Percentiles rank a stretch among this genome's conserved stretches.
These are phyloP conservation scores for Lichtheimia corymbifera DNA, from an alignment of 371 early-diverging fungal species.

Conservation along the genomic window DNA sequence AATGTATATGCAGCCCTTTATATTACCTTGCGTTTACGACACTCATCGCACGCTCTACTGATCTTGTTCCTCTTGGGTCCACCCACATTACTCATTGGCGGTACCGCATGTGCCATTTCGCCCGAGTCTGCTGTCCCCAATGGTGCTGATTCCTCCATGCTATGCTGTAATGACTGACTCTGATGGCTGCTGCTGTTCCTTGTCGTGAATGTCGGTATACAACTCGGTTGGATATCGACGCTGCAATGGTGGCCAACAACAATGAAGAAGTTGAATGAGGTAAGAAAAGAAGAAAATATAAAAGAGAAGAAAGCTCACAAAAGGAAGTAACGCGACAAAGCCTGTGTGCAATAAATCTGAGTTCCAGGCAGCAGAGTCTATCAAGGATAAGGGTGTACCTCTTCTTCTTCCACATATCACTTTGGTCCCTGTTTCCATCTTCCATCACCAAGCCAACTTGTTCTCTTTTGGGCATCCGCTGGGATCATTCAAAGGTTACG, in stretches of 20 bases:
- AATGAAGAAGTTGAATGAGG: too few relatives aligned
- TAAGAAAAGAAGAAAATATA: neutral
- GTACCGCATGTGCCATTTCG: slow-evolving; percentile 19
- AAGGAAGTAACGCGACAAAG: neutral
- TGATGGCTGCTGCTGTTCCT: slow-evolving; percentile 1
- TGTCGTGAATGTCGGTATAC: neutral
- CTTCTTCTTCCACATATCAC: too few relatives aligned
- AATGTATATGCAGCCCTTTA: slow-evolving; percentile 13
- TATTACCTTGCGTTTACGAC: slow-evolving; percentile 50
- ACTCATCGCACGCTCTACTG: slow-evolving; percentile 50
- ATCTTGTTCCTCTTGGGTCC: slow-evolving; percentile 44
- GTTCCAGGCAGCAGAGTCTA: neutral
- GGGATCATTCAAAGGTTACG: too few relatives aligned
- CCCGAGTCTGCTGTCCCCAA: slow-evolving; percentile 32
- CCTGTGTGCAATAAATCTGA: neutral
- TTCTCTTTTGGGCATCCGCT: too few relatives aligned
- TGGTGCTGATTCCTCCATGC: slow-evolving; percentile 34
- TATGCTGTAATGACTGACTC: slow-evolving; percentile 21
- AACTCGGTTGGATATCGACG: neutral
- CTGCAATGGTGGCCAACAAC: neutral
- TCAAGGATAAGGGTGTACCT: too few relatives aligned
- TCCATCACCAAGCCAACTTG: too few relatives aligned
- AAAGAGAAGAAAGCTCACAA: slow-evolving; percentile 6
- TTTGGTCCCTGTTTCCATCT: too few relatives aligned
- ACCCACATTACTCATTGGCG: slow-evolving; percentile 23